phyloP scores from a whole-genome alignment of 2,329 filamentous ascomycete species.

The Botryotinia narcissicola region DNA sequence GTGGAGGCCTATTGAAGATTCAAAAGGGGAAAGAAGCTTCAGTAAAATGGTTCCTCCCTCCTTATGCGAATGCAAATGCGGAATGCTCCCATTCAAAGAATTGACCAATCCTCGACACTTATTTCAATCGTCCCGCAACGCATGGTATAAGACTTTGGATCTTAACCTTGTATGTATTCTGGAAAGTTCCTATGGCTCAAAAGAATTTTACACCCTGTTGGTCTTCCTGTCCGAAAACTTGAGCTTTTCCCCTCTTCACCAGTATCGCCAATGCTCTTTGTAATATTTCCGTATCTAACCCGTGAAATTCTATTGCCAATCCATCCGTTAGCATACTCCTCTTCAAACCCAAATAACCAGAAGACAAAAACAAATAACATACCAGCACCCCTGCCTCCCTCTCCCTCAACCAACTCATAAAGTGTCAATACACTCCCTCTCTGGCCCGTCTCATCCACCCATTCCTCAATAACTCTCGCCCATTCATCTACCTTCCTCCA shows the following conservation, averaged over 20 bases:
- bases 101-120: neutral
- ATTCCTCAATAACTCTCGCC: slow-evolving; percentile 53
- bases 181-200: slow-evolving; percentile 41
- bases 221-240: slow-evolving; percentile 88
- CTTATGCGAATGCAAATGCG: neutral
- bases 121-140: neutral
- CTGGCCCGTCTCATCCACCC: slow-evolving; percentile 77
- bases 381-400: slow-evolving; percentile 70
- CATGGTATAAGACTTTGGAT: neutral
- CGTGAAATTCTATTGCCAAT: slow-evolving; percentile 65
- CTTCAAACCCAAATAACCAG: neutral
- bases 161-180: neutral
- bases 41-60: neutral
- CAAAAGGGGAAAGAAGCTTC: neutral
- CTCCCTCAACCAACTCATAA: slow-evolving; percentile 88
- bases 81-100: neutral
- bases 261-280: slow-evolving; percentile 75
- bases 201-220: slow-evolving; percentile 96
- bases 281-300: slow-evolving; percentile 81
- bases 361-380: slow-evolving; percentile 21
- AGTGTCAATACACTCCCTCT: slow-evolving; percentile 86
- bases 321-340: neutral
- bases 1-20: neutral
- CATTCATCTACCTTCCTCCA: slow-evolving; percentile 90
- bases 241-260: slow-evolving; percentile 87